phyloP scores from a whole-genome alignment of 2,329 filamentous ascomycete genomes.

The Zymoseptoria passerinii region DNA sequence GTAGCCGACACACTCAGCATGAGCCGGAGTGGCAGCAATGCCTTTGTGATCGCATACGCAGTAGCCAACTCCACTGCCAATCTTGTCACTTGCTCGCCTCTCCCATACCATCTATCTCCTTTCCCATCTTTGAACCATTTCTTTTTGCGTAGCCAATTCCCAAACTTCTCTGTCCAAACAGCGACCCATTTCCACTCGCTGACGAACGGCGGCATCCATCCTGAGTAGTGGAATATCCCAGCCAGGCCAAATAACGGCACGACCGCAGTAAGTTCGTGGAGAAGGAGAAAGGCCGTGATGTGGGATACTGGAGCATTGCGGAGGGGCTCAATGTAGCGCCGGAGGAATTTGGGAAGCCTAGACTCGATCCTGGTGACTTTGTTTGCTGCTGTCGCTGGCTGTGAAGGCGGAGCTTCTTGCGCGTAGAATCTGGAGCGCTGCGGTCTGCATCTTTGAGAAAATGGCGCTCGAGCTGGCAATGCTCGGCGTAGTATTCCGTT shows the following conservation, averaged over 20 bases:
- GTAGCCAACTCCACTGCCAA: conserved; percentile 64
- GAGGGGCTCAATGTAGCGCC: conserved; percentile 60
- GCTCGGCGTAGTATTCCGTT: neutral
- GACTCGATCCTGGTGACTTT: conserved; percentile 32
- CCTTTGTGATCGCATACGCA: conserved; percentile 86
- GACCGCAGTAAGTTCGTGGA: conserved; percentile 88
- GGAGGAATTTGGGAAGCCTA: conserved; percentile 56
- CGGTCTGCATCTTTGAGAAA: neutral
- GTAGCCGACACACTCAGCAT: conserved; percentile 76
- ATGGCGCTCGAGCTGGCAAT: neutral
- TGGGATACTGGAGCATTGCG: conserved; percentile 72
- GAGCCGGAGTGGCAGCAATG: conserved; percentile 68
- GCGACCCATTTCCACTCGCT: conserved; percentile 47
- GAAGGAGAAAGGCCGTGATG: conserved; percentile 73
- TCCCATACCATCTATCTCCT: conserved; percentile 31
- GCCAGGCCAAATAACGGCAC: conserved; percentile 69
- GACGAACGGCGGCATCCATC: conserved; percentile 58
- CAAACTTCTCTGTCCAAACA: conserved; percentile 64
- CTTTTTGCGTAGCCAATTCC: conserved; percentile 66
- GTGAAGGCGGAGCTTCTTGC: neutral
- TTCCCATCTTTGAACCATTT: conserved; percentile 62
- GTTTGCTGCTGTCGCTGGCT: conserved; percentile 9
- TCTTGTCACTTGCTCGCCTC: conserved; percentile 42
- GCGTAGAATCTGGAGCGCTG: neutral
- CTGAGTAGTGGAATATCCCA: conserved; percentile 68